These are phyloP conservation scores for Lagerstroemia speciosa DNA, from an alignment of 345 rosid genomes.

Conservation along the genomic window DNA sequence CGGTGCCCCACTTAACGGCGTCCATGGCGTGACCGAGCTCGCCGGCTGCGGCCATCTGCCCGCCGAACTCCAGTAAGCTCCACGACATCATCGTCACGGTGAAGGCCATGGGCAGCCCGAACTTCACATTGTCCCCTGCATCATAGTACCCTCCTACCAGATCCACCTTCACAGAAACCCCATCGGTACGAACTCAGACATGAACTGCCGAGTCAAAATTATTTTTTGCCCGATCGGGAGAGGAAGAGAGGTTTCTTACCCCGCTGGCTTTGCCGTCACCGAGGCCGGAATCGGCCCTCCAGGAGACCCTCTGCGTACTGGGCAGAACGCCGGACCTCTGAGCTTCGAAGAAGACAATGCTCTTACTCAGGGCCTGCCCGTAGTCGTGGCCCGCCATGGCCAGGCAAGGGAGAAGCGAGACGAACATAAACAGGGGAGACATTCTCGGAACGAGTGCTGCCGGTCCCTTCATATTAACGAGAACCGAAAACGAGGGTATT, in stretches of 20 bases:
- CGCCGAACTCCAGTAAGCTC: constrained; percentile 88
- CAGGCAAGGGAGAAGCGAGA: constrained; percentile 35
- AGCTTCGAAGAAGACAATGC: constrained; percentile 96
- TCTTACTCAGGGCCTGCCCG: constrained; percentile 74
- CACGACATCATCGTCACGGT: constrained; percentile 98
- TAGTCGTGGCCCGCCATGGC: constrained; percentile 84
- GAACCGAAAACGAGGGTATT: not conserved
- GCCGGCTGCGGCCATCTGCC: constrained; percentile 58
- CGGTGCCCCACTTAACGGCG: constrained; percentile 98
- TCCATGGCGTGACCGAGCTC: constrained; percentile 82
- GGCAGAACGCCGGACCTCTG: constrained; percentile 96
- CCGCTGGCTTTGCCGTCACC: constrained; percentile 94
- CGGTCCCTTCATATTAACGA: constrained; percentile 21
- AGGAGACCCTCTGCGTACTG: constrained; percentile 67
- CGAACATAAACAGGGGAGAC: constrained; percentile 29
- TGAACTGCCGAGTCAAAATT: too few species aligned
- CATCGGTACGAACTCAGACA: not conserved
- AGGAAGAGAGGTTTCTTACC: constrained; percentile 47
- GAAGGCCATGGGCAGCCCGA: constrained; percentile 97
- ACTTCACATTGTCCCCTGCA: constrained; percentile 99
- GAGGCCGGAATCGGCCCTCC: constrained; percentile 92
- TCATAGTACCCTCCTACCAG: constrained; percentile 96
- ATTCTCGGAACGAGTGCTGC: not conserved
- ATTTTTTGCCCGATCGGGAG: too few species aligned
- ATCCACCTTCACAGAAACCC: constrained; percentile 53